Evolutionary conservation across 345 rosid genomes (phyloP).

Genomic region (Mallotus nudiflorus): DNA sequence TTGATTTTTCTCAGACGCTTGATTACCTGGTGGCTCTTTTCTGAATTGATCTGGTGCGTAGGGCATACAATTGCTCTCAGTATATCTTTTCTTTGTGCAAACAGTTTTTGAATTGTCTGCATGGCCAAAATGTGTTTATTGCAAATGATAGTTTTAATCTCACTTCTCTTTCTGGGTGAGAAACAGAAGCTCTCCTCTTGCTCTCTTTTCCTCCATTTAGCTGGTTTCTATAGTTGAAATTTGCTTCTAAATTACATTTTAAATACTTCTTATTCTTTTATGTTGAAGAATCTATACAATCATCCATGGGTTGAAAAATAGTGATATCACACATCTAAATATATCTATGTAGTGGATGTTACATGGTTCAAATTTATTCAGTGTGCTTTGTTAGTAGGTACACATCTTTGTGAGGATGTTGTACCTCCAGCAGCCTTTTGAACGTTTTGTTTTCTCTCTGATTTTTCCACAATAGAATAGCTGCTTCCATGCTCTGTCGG

Average conservation of each 20-base stretch:
- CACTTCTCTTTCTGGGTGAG: not conserved
- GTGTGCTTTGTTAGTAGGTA: not conserved
- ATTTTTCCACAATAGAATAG: not conserved
- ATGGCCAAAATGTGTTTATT: not conserved
- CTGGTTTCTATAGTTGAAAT: not conserved
- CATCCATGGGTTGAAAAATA: not conserved
- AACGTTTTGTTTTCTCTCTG: not conserved
- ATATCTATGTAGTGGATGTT: not conserved
- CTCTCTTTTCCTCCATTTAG: not conserved
- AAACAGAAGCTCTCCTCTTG: not conserved
- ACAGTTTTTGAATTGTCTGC: not conserved
- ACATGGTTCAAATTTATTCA: not conserved
- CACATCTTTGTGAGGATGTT: not conserved
- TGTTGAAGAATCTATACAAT: not conserved
- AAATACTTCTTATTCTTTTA: not conserved
- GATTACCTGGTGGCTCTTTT: conserved; percentile 33
- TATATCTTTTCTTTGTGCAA: not conserved
- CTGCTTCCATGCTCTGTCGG: not conserved
- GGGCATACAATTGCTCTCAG: conserved; percentile 13
- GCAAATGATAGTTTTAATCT: not conserved
- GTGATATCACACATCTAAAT: not conserved
- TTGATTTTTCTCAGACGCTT: conserved; percentile 30
- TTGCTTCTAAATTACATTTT: not conserved
- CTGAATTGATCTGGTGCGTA: conserved; percentile 32
- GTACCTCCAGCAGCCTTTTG: too few relatives aligned